phyloP scores from a whole-genome alignment of 495 filamentous ascomycete genomes.

The Corynascus novoguineensis region DNA sequence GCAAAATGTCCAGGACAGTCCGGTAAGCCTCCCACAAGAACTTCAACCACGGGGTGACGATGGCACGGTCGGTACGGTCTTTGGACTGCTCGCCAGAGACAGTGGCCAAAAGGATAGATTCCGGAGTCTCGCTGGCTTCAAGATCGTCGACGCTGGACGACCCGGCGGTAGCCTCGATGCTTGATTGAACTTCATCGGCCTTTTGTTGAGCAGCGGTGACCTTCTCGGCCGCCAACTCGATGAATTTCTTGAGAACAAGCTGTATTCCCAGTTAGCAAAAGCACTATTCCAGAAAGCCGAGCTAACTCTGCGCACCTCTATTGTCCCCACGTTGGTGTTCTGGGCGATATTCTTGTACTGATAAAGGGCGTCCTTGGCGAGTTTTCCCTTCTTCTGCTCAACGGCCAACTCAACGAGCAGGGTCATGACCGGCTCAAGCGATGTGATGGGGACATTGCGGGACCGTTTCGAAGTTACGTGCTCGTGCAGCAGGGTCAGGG shows the following conservation, averaged over 20 bases:
- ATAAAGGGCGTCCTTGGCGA: conserved; percentile 96
- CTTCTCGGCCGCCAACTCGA: conserved; percentile 92
- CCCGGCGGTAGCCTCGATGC: conserved; percentile 65
- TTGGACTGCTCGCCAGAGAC: conserved; percentile 96
- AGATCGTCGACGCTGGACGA: conserved; percentile 77
- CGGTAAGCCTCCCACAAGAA: conserved; percentile 99
- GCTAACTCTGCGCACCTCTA: conserved; percentile 59
- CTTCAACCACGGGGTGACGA: conserved; percentile 98
- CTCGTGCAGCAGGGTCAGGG: conserved; percentile 92
- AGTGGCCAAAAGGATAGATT: conserved; percentile 95
- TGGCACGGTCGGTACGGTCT: conserved; percentile 93
- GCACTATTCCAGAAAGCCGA: background rate
- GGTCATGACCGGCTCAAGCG: conserved; percentile 96
- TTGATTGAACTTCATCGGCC: conserved; percentile 89
- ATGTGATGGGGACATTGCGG: conserved; percentile 93
- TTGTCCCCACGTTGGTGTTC: conserved; percentile 96
- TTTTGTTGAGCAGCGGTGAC: conserved; percentile 94
- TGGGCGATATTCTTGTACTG: conserved; percentile 99
- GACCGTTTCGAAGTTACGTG: conserved; percentile 97
- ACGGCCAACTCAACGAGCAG: conserved; percentile 94
- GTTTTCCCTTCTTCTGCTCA: conserved; percentile 92
- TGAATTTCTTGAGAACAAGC: conserved; percentile 93
- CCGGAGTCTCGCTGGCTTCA: conserved; percentile 93
- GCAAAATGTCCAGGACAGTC: conserved; percentile 93
- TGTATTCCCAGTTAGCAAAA: conserved; percentile 32